Percentiles rank a stretch among this genome's conserved stretches.
These are phyloP conservation scores for Aspergillus jensenii DNA, from an alignment of 2,329 filamentous ascomycete genomes.

Conservation along the genomic window DNA sequence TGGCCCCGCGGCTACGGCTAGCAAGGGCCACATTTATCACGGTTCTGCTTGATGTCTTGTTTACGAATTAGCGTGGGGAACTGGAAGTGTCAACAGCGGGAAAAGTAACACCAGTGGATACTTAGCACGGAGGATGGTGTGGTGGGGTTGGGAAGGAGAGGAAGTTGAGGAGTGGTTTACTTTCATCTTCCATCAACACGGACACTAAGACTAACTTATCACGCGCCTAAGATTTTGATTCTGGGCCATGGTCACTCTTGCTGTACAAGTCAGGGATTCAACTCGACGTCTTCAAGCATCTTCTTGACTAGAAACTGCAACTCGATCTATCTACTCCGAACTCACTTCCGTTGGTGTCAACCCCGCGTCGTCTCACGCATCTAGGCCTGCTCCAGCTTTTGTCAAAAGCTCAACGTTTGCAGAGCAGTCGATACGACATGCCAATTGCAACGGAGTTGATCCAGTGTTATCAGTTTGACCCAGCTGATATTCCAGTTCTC, in stretches of 20 bases:
- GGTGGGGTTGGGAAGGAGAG: no score
- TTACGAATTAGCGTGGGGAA: neutral
- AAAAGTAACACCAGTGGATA: neutral
- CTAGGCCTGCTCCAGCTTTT: neutral
- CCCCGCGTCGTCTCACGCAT: neutral
- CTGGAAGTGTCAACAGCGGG: neutral
- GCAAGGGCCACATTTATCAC: neutral
- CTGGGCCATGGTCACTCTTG: no score
- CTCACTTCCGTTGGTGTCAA: neutral
- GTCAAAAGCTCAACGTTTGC: neutral
- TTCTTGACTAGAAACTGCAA: no score
- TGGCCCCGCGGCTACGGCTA: neutral
- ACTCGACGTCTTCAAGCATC: no score
- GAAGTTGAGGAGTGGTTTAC: no score
- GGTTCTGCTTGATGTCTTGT: neutral
- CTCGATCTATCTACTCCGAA: neutral
- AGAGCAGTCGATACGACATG: neutral
- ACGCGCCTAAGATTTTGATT: no score
- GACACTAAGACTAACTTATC: no score
- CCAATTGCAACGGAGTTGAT: neutral
- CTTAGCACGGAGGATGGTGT: neutral
- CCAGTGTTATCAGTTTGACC: neutral
- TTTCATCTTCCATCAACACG: no score
- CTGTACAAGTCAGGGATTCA: no score
- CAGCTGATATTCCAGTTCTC: no score